These are phyloP conservation scores for Neocucurbitaria cava DNA, from an alignment of 2,329 filamentous ascomycete genomes.

Conservation along the genomic window DNA sequence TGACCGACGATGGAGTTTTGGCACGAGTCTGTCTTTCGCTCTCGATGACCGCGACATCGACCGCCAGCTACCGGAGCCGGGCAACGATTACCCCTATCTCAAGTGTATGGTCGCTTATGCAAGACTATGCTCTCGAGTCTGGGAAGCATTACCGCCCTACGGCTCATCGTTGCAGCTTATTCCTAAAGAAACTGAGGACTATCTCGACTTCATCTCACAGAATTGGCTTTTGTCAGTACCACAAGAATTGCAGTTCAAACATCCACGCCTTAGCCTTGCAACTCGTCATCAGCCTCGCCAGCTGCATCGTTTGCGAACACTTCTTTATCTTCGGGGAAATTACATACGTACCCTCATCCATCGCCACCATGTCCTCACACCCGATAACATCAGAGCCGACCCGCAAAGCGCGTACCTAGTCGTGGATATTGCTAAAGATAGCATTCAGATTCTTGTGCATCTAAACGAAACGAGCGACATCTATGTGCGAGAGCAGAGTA, in stretches of 20 bases:
- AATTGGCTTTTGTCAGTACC: constrained; percentile 27
- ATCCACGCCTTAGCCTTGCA: constrained; percentile 17
- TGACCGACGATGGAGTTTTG: constrained; percentile 32
- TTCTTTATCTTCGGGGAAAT: constrained; percentile 27
- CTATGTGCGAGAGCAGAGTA: constrained; percentile 23
- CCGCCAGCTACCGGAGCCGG: constrained; percentile 26
- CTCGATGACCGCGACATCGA: constrained; percentile 29
- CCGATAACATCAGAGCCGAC: constrained; percentile 20
- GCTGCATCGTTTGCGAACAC: constrained; percentile 19
- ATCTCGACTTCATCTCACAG: constrained; percentile 26
- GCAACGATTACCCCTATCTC: constrained; percentile 20
- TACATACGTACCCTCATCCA: constrained; percentile 25
- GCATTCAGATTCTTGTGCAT: constrained; percentile 26
- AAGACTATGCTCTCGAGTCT: constrained; percentile 26
- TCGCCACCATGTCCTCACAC: constrained; percentile 27
- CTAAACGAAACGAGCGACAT: constrained; percentile 28
- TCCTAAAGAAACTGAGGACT: constrained; percentile 29
- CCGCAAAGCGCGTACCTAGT: constrained; percentile 18
- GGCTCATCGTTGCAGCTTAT: constrained; percentile 23
- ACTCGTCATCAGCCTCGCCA: constrained; percentile 17
- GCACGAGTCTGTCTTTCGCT: constrained; percentile 28
- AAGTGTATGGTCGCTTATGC: constrained; percentile 27
- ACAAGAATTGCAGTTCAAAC: constrained; percentile 22
- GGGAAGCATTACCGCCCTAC: constrained; percentile 29
- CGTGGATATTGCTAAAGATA: constrained; percentile 27